Evolutionary conservation across 1,139 yeast species (phyloP), one percentile per base, ranked within the genome.

Genomic region (Suhomyces bolitotheri): DNA sequence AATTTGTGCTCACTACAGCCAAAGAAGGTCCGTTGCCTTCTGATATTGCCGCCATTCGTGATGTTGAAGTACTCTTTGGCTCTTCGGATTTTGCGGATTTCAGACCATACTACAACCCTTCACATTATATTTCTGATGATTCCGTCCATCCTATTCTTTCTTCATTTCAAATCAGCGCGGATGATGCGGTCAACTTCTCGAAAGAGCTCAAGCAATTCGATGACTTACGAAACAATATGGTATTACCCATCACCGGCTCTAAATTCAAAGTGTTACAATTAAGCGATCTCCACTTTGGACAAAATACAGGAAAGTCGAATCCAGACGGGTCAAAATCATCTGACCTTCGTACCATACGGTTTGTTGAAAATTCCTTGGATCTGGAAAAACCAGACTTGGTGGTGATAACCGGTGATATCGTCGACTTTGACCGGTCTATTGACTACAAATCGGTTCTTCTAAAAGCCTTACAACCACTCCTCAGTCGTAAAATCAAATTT

Each of bases 391-490:
- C 70, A 4, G 61, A 66, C 41, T 51, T 64, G 34, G 55, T 70
- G n/a, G 58, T 70, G 10, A 58, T 70, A 29, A 66, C 71, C 12
- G 75, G 76, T 1, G 76, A 70, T 44, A 48, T 68, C 40, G 51
- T 65, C 27, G 71, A 66, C 42, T 38, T 51, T 26, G 38, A 40
- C 19, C 46, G 60, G 5, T 39, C 54, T 4, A 42, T 46, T 6
- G 68, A 64, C 41, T 58, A 53, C 39, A 60, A 57, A 41, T 60
- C 70, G 9, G 64, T 60, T n/a, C 38, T 68, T 17, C 48, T 69
- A 26, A 66, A 66, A 39, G 58, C 64, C 5, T 52, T 70, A 17
- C 58, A 60, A 16, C 67, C 72, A 4, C 58, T 70, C 15, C 49
- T 70, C 11, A 45, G 50, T 16, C 45, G 51, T 7, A 51, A 54